A percentile compares a stretch with the other conserved stretches of the same genome.
phyloP scores from a whole-genome alignment of 768 basidiomycete genomes.

The Obba rivulosa region DNA sequence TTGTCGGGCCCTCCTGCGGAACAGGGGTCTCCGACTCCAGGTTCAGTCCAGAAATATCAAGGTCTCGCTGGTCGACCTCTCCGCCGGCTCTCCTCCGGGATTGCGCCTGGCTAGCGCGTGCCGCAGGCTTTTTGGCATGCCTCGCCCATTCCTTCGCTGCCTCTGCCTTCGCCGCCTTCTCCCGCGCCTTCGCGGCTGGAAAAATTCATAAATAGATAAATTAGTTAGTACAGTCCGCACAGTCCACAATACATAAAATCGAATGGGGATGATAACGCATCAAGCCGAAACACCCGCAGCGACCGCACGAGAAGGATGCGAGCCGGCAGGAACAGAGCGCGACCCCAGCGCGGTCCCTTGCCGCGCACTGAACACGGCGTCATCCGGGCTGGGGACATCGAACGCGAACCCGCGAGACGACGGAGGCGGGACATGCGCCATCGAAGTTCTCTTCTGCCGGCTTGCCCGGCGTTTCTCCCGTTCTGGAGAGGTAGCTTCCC shows the following conservation, averaged over 20 bases:
- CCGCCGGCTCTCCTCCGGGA: conserved; percentile 32
- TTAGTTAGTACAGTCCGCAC: conserved; percentile 30
- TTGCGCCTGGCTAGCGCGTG: conserved; percentile 17
- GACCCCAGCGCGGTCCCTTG: conserved; percentile 61
- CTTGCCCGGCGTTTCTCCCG: background rate
- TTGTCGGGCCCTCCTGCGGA: conserved; percentile 50
- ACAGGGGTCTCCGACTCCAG: conserved; percentile 38
- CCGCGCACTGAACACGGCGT: conserved; percentile 76
- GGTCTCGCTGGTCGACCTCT: conserved; percentile 45
- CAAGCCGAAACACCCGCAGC: conserved; percentile 22
- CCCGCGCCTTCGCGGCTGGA: conserved; percentile 75
- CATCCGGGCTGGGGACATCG: conserved; percentile 88
- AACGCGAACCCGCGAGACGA: conserved; percentile 52
- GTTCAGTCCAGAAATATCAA: conserved; percentile 76
- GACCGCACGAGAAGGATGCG: conserved; percentile 6
- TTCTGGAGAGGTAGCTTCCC: background rate
- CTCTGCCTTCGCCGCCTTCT: conserved; percentile 60
- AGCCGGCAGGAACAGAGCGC: conserved; percentile 34
- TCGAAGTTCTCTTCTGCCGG: no score
- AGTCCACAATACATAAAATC: conserved; percentile 28
- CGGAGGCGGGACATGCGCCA: conserved; percentile 9
- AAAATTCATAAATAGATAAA: conserved; percentile 19
- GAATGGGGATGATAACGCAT: conserved; percentile 24
- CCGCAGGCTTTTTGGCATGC: conserved; percentile 28
- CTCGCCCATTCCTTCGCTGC: conserved; percentile 37